Conservation (phyloP, 208 protist genomes). For the Wallacemonas sp. region DNA sequence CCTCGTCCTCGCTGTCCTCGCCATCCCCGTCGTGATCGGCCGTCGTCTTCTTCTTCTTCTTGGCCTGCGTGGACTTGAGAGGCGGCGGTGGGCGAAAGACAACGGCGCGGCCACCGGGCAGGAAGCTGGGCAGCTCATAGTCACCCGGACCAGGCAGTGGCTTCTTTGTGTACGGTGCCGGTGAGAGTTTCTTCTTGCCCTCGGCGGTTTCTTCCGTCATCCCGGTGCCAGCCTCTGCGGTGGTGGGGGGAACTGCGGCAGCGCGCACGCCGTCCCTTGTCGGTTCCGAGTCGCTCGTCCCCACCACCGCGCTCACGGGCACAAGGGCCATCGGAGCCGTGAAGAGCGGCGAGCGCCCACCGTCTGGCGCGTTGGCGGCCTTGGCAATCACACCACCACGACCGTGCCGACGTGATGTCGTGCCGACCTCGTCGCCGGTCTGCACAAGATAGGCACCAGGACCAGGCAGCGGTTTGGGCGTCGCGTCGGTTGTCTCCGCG, state of each 20-base stretch:
- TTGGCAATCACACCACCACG: constrained; percentile 16
- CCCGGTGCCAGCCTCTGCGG: not conserved
- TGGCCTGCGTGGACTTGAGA: no score
- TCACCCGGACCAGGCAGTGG: not conserved
- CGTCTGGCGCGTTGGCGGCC: constrained; percentile 6
- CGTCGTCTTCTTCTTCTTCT: not conserved
- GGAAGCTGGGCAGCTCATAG: constrained; percentile 24
- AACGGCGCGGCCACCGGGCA: constrained; percentile 5
- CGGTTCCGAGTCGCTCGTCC: no score
- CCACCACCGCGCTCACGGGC: no score
- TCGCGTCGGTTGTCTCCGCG: no score
- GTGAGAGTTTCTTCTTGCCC: not conserved
- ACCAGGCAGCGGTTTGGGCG: constrained; percentile 24
- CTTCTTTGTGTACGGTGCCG: constrained; percentile 12
- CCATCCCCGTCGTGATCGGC: not conserved
- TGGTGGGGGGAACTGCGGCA: no score
- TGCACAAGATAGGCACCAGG: constrained; percentile 1
- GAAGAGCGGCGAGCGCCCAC: constrained; percentile 10
- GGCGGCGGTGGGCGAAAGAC: constrained; percentile 24
- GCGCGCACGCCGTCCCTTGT: no score
- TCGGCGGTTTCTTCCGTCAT: not conserved
- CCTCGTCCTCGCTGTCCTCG: constrained; percentile 4
- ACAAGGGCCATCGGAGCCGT: not conserved
- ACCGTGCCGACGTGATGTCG: not conserved
- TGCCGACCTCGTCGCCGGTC: constrained; percentile 19